Conservation (phyloP, 768 basidiomycete genomes). For the Hericium erinaceus region DNA sequence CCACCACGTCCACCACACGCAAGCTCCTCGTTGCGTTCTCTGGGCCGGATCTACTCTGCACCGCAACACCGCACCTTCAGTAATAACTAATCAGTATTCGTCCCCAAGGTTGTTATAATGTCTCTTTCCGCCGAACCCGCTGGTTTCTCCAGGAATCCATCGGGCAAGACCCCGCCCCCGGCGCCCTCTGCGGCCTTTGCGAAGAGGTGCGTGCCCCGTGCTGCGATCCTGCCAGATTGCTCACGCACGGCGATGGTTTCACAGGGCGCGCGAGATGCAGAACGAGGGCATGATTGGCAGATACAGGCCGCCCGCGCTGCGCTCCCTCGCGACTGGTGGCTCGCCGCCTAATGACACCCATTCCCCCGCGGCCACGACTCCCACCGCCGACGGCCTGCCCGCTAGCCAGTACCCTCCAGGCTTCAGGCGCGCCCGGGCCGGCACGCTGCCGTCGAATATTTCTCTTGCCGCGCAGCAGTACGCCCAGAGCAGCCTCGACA, state of each 20-base stretch:
- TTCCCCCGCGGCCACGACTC: conserved; percentile 47
- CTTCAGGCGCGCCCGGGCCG: conserved; percentile 92
- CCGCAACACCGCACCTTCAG: conserved; percentile 22
- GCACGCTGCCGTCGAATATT: conserved; percentile 94
- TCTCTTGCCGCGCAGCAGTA: conserved; percentile 80
- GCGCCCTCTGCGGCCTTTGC: conserved; percentile 86
- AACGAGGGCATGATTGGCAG: conserved; percentile 63
- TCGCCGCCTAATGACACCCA: conserved; percentile 65
- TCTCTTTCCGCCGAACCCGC: conserved; percentile 85
- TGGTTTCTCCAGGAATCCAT: conserved; percentile 73
- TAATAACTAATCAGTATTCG: conserved; percentile 80
- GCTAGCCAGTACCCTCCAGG: conserved; percentile 75
- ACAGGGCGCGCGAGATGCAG: conserved; percentile 79
- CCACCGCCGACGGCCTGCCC: conserved; percentile 50
- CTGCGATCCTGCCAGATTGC: conserved; percentile 10
- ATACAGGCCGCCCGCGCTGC: conserved; percentile 77
- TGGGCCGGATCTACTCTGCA: conserved; percentile 7
- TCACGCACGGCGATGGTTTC: conserved; percentile 1
- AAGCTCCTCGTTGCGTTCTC: conserved; percentile 20
- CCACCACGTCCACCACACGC: conserved; percentile 5
- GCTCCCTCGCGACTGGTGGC: conserved; percentile 55
- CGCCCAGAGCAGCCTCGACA: conserved; percentile 51
- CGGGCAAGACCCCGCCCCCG: conserved; percentile 85
- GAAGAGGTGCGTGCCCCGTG: conserved; percentile 50
- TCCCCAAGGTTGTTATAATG: conserved; percentile 64